A percentile compares a stretch with the other conserved stretches of the same genome.
phyloP scores from a whole-genome alignment of 139 green algal species.

The Ettlia oleoabundans region DNA sequence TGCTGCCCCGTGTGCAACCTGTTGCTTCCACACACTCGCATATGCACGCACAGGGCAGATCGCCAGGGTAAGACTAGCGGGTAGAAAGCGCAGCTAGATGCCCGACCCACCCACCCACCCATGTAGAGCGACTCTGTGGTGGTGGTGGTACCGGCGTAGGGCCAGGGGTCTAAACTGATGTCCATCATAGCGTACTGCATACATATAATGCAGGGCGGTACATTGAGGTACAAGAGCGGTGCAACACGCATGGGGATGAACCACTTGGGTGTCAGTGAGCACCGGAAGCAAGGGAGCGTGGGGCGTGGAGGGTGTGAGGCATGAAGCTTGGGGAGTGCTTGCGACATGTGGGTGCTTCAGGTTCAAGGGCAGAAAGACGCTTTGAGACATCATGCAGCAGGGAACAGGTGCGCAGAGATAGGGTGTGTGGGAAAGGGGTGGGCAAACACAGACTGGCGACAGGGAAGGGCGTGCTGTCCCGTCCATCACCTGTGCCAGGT shows the following conservation, averaged over 20 bases:
- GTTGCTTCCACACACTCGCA: not conserved
- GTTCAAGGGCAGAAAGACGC: no score
- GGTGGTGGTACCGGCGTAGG: constrained; percentile 98
- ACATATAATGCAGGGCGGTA: not conserved
- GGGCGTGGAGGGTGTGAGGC: no score
- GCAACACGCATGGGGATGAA: not conserved
- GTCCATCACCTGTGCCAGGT: constrained; percentile 65
- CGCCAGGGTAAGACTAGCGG: not conserved
- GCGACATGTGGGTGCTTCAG: no score
- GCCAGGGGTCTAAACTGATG: constrained; percentile 93
- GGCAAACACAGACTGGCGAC: no score
- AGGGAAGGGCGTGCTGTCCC: no score
- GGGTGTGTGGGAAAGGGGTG: no score
- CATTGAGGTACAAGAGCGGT: not conserved
- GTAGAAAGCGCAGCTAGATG: not conserved
- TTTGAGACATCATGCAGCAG: no score
- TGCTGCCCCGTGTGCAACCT: no score
- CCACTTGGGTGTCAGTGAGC: not conserved
- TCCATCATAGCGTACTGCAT: constrained; percentile 83
- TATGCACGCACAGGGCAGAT: not conserved
- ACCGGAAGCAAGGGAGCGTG: not conserved
- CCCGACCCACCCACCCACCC: constrained; percentile 47
- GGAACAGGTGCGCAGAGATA: no score
- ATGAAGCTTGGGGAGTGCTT: no score
- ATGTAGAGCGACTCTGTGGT: constrained; percentile 96